Evolutionary conservation across 1,284 basidiomycete species (phyloP).

Genomic region (Rhodotorula sp.): DNA sequence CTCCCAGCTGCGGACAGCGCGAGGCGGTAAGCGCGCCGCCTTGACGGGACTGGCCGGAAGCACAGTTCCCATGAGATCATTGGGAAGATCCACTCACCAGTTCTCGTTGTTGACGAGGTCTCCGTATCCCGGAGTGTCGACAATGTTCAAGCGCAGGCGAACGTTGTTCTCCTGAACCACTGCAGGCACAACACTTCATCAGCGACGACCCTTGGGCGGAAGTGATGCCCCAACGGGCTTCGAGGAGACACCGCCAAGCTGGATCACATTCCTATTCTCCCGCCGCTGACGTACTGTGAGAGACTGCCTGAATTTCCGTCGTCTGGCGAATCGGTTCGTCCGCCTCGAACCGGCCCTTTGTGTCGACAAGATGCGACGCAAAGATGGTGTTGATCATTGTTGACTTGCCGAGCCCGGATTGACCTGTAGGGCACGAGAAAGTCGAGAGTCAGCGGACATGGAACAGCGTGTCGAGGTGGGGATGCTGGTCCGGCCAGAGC

Average conservation of each 20-base stretch:
- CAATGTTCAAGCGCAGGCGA: slow-evolving; percentile 91
- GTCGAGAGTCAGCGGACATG: not conserved
- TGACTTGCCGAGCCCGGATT: slow-evolving; percentile 97
- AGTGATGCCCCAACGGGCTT: no score
- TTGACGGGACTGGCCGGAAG: no score
- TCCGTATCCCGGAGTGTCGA: slow-evolving; percentile 97
- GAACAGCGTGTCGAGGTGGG: not conserved
- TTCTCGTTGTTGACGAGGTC: slow-evolving; percentile 99
- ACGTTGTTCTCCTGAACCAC: slow-evolving; percentile 97
- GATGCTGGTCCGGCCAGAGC: not conserved
- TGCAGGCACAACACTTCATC: slow-evolving; percentile 47
- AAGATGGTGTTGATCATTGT: slow-evolving; percentile 99
- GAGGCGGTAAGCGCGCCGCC: no score
- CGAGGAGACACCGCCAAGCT: no score
- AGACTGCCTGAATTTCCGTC: slow-evolving; percentile 92
- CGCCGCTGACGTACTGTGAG: slow-evolving; percentile 69
- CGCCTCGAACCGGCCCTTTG: slow-evolving; percentile 86
- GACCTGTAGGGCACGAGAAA: slow-evolving; percentile 60
- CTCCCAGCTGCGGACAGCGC: slow-evolving; percentile 71
- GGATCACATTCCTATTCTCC: no score
- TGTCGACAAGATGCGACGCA: slow-evolving; percentile 94
- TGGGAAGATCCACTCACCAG: no score
- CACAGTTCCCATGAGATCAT: no score
- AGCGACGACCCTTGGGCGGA: not conserved
- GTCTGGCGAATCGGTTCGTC: slow-evolving; percentile 88